phyloP scores from a whole-genome alignment of 257 asterid species.

The Eustoma russellianum region DNA sequence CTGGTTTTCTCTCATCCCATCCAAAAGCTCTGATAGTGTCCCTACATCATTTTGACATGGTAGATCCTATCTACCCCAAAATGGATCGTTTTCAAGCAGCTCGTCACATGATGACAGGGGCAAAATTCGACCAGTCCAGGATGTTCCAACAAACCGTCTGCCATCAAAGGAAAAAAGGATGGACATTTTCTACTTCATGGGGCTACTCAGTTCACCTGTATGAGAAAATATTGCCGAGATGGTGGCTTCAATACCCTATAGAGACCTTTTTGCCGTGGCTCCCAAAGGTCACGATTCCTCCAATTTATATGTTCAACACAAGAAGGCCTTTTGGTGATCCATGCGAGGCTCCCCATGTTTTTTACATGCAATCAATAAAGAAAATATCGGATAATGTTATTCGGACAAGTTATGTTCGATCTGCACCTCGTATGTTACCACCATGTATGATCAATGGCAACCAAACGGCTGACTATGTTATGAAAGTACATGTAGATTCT shows the following conservation, averaged over 20 bases:
- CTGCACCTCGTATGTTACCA: not conserved
- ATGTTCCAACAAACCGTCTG: conserved; percentile 67
- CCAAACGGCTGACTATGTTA: not conserved
- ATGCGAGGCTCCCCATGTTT: conserved; percentile 8
- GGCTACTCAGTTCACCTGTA: conserved; percentile 67
- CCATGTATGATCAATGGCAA: not conserved
- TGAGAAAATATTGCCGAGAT: conserved; percentile 43
- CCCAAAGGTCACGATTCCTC: not conserved
- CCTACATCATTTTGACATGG: conserved; percentile 56
- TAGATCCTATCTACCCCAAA: conserved; percentile 52
- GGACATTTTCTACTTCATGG: conserved; percentile 77
- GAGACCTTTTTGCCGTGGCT: conserved; percentile 4
- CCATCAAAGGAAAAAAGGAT: conserved; percentile 29
- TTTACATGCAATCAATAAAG: not conserved
- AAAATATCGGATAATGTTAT: not conserved
- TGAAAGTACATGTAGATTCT: not conserved
- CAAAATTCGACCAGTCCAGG: conserved; percentile 49
- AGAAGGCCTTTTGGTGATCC: not conserved
- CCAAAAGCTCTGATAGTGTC: conserved; percentile 50
- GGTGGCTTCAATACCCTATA: conserved; percentile 23
- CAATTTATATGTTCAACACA: conserved; percentile 6
- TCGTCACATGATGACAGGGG: conserved; percentile 67
- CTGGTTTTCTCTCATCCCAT: conserved; percentile 58
- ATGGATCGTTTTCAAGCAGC: conserved; percentile 40
- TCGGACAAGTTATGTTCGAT: not conserved